A percentile compares a stretch with the other conserved stretches of the same genome.
These are phyloP conservation scores for Penicillium taxi DNA, from an alignment of 495 filamentous ascomycete genomes.

Conservation along the genomic window DNA sequence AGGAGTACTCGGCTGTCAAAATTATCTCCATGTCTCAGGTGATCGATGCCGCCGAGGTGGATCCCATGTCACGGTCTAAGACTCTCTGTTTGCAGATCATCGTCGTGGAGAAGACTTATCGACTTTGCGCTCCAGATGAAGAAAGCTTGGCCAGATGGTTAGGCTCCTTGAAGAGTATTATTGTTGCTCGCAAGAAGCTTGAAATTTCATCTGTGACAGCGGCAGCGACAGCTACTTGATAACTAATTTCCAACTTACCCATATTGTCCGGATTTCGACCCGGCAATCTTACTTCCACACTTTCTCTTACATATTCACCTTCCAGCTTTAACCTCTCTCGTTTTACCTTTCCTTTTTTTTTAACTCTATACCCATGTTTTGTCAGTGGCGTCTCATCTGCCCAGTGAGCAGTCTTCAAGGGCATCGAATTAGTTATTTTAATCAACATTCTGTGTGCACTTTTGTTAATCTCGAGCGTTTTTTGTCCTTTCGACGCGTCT, in stretches of 20 bases:
- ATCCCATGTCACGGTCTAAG: slow-evolving; percentile 78
- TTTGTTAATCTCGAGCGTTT: no score
- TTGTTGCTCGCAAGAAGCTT: slow-evolving; percentile 52
- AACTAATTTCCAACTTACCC: no score
- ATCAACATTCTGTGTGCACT: no score
- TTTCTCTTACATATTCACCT: neutral
- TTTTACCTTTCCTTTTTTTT: neutral
- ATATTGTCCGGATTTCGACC: neutral
- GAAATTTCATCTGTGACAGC: slow-evolving; percentile 12
- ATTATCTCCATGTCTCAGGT: slow-evolving; percentile 73
- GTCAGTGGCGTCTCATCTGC: neutral
- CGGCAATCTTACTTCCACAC: neutral
- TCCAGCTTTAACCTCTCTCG: neutral
- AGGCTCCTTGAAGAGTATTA: slow-evolving; percentile 81
- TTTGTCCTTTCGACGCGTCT: no score
- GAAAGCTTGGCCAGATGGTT: slow-evolving; percentile 76
- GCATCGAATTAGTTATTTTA: no score
- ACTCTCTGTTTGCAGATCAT: slow-evolving; percentile 86
- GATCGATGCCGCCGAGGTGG: slow-evolving; percentile 88
- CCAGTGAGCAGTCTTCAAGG: no score
- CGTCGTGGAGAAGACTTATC: slow-evolving; percentile 85
- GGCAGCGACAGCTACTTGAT: no score
- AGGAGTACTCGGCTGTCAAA: slow-evolving; percentile 81
- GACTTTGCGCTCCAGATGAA: slow-evolving; percentile 76
- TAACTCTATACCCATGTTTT: slow-evolving; percentile 5